Base-by-base conservation (phyloP, 78 protist species). In the Bigelowiella natans region DNA sequence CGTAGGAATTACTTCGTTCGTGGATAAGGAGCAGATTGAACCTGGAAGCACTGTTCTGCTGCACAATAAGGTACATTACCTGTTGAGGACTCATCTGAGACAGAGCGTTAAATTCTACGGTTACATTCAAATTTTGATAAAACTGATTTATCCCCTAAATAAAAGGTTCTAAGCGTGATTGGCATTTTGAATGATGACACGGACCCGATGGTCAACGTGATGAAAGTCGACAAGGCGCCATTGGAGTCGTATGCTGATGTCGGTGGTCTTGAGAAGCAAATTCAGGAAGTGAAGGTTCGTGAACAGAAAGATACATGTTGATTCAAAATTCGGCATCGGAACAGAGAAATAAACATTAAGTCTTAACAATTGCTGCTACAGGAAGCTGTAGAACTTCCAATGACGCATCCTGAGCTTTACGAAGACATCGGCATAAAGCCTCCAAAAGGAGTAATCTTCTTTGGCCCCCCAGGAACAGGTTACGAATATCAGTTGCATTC, bases 331-430 rank as follows among this genome's bases (percentile, higher is more conserved):
- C 73, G 7, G 34, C n/a, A n/a, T n/a, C n/a, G n/a, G n/a, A n/a
- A n/a, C n/a, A n/a, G n/a, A n/a, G n/a, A n/a, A 51, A 51, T 51
- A 26, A 51, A 29, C 86, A 31, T 2, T 28, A 29, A 2, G 29
- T 83, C 86, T 11, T 30, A 26, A 7, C 29, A 83, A 88, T 11
- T 37, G 85, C n/a, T 88, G 1, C 18, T 7, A 7, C 36, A 91
- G 94, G 99, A 98, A 37, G 98, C 99, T 2, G 99, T 99, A 1
- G 99, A 98, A 93, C 94, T 97, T 36, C 99, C 99, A 2, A 97
- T 99, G 84, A 98, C 99, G 1, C 98, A 97, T 83, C 99, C 99
- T 1, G 99, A 98, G 92, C 90, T 98, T 37, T 98, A 98, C 92
- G 99, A 98, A 36, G 99, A 97, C 64, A 96, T 99, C 37, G 99